phyloP scores from a whole-genome alignment of 345 rosid genomes.

The Murraya koenigii region DNA sequence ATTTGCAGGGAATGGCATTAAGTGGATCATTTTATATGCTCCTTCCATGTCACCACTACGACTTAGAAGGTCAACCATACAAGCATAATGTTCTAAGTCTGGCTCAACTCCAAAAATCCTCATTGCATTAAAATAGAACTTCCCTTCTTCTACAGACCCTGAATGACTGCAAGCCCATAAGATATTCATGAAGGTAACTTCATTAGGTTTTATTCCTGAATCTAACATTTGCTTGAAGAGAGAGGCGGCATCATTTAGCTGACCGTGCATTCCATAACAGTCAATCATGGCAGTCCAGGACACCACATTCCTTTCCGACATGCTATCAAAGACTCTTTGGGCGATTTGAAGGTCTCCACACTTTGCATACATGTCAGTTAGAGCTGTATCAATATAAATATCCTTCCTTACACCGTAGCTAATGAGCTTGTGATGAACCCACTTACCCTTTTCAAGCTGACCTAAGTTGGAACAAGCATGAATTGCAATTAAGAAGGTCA shows the following conservation, averaged over 20 bases:
- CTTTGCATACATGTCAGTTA: conserved; percentile 70
- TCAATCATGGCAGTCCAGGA: conserved; percentile 78
- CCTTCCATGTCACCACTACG: conserved; percentile 69
- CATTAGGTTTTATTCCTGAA: conserved; percentile 62
- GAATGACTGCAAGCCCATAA: conserved; percentile 84
- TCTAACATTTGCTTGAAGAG: conserved; percentile 61
- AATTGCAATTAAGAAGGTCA: conserved; percentile 56
- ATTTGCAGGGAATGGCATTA: conserved; percentile 63
- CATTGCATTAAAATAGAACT: conserved; percentile 56
- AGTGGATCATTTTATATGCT: conserved; percentile 56
- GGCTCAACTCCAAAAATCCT: conserved; percentile 53
- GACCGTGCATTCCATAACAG: conserved; percentile 78
- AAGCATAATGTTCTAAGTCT: conserved; percentile 68
- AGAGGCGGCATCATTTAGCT: conserved; percentile 45
- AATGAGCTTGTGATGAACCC: conserved; percentile 72
- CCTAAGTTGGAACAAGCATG: conserved; percentile 67
- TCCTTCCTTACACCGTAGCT: conserved; percentile 36
- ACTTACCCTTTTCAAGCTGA: conserved; percentile 62
- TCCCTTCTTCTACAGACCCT: conserved; percentile 65
- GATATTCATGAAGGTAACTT: conserved; percentile 77
- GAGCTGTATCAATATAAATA: conserved; percentile 57
- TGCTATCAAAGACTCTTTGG: conserved; percentile 38
- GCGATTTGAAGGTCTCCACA: conserved; percentile 73
- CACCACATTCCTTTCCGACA: conserved; percentile 55
- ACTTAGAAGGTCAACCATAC: conserved; percentile 80